Conservation (phyloP, 2,329 filamentous ascomycete genomes). For the Talaromyces sp. region DNA sequence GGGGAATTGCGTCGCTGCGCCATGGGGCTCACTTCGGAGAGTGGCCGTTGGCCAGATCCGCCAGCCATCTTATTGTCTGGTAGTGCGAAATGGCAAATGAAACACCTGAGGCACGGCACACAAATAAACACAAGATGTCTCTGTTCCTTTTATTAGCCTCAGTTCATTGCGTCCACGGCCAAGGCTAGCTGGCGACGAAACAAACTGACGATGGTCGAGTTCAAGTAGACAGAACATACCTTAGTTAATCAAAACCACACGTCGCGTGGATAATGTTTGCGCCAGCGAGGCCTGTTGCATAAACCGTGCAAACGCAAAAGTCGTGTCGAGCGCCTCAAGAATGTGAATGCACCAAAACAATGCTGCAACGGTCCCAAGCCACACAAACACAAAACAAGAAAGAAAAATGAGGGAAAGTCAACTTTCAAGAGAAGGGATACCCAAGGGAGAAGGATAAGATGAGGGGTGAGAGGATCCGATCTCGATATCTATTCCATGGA, state of each 20-base stretch:
- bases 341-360: constrained; percentile 22
- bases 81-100: constrained; percentile 2
- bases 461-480: constrained; percentile 19
- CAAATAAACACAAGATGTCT: constrained; percentile 7
- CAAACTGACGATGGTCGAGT: not conserved
- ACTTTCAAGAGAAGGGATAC: constrained; percentile 16
- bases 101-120: not conserved
- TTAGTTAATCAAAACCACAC: constrained; percentile 16
- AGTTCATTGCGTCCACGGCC: constrained; percentile 3
- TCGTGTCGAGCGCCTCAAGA: constrained; percentile 29
- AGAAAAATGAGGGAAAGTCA: not conserved
- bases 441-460: constrained; percentile 29
- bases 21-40: constrained; percentile 86
- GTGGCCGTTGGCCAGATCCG: constrained; percentile 67
- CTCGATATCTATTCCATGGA: constrained; percentile 29
- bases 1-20: constrained; percentile 89
- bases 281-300: constrained; percentile 18
- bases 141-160: constrained; percentile 10
- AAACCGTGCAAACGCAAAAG: constrained; percentile 12
- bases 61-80: constrained; percentile 59
- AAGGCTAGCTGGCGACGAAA: not conserved
- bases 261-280: constrained; percentile 20
- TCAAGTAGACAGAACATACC: constrained; percentile 19
- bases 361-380: constrained; percentile 15
- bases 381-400: constrained; percentile 6